Conservation (phyloP, 2,329 filamentous ascomycete genomes). For the Pseudogymnoascus sp. region DNA sequence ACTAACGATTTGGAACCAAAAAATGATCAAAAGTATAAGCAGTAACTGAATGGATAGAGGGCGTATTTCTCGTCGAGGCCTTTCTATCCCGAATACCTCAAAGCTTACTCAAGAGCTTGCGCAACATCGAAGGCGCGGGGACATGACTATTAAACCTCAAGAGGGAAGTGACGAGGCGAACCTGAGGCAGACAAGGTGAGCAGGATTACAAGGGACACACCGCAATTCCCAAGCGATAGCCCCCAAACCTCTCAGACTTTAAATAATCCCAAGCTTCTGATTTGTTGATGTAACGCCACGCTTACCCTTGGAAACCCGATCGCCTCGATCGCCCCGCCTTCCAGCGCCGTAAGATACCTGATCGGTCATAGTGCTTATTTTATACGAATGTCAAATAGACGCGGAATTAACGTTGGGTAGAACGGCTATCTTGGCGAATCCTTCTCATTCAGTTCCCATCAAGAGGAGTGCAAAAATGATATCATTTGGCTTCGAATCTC, state of each 20-base stretch:
- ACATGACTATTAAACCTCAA: not conserved
- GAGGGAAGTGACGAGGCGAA: not conserved
- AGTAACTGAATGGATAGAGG: not conserved
- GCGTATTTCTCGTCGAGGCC: not conserved
- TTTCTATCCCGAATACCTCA: not conserved
- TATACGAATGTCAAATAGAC: not conserved
- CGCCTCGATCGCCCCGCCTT: not conserved
- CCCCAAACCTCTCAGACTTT: not conserved
- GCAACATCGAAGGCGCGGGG: not conserved
- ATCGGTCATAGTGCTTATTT: constrained; percentile 6
- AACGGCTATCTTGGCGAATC: not conserved
- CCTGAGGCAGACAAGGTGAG: not conserved
- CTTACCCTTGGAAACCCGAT: not conserved
- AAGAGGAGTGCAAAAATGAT: not conserved
- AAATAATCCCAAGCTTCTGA: not conserved
- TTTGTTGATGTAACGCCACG: constrained; percentile 4
- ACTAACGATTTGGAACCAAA: not conserved
- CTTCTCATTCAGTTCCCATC: not conserved
- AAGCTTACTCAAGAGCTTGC: not conserved
- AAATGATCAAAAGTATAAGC: not conserved
- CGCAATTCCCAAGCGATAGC: not conserved
- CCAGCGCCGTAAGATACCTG: not conserved
- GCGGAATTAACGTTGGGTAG: constrained; percentile 2
- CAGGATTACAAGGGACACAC: not conserved
- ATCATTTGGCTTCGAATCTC: not conserved